Evolutionary conservation across 2,329 filamentous ascomycete species (phyloP), one percentile per base, ranked within the genome.

Genomic region (Juglanconis oblonga): DNA sequence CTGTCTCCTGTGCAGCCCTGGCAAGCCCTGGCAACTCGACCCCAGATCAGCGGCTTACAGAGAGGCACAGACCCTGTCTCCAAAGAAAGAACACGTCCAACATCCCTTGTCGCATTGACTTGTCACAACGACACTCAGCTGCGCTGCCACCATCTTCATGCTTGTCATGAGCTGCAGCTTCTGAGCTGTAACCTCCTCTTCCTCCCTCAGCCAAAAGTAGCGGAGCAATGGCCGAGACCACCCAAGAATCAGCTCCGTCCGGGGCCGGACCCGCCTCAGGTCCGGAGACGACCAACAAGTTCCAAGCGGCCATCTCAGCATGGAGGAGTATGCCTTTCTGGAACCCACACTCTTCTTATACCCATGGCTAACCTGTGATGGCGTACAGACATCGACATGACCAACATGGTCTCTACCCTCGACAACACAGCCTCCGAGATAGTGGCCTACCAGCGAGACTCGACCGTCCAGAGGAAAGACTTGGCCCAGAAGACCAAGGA

Each of bases 401-500:
- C 91, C 52, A 87, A 84, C 31, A 85, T 98, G 65, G 86, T 97
- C 63, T 89, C 92, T 36, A 90, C 85, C 66, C 87, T 99, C 64
- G 95, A 99, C 75, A 89, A 88, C 62, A 94, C 92, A 3, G 95
- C 95, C n/a, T 94, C 93, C 10, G 95, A 98, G 69, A 92, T 99
- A 64, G 92, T 98, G 55, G 81, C 90, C 52, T 92, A 96, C 72
- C 96, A 99, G 72, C 86, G 93, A 68, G 95, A 98, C 74, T 91
- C 94, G n/a, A 89, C 97, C 4, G 88, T 97, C 0, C 94, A 99
- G 73, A 85, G 95, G 56, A 99, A 99, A 72, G 96, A 99, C 63
- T 81, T 99, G 24, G 95, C 96, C n/a, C 93, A 97, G 72, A 98
- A 97, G 81, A 99, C 95, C 1, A 99, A 99, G 71, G 94, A 98